Evolutionary conservation across 768 basidiomycete species (phyloP).

Genomic region (Strobilomyces confusus): DNA sequence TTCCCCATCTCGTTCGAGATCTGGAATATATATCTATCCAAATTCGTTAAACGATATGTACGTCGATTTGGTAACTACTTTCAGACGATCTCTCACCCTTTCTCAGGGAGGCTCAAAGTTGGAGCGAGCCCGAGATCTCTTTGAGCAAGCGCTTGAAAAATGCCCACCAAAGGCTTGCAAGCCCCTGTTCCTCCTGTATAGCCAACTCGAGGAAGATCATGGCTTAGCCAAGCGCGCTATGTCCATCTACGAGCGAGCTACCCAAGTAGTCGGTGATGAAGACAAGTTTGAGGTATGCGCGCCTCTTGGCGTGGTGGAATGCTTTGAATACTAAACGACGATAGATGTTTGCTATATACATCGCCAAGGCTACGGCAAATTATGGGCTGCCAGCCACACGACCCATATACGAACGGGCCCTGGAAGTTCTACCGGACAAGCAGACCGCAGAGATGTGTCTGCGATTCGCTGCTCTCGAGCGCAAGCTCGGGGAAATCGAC

Average conservation of each 20-base stretch:
- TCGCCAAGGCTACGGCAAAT: conserved; percentile 93
- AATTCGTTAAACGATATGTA: conserved; percentile 96
- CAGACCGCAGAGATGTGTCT: conserved; percentile 98
- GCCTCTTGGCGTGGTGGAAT: neutral
- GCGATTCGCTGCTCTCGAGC: conserved; percentile 91
- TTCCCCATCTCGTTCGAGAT: conserved; percentile 98
- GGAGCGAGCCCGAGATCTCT: conserved; percentile 94
- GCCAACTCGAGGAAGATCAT: conserved; percentile 91
- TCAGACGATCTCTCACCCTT: neutral
- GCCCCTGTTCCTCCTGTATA: conserved; percentile 92
- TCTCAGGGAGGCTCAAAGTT: conserved; percentile 85
- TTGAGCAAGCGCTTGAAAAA: conserved; percentile 96
- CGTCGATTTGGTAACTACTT: conserved; percentile 29
- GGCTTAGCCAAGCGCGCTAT: conserved; percentile 95
- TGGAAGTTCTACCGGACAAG: conserved; percentile 88
- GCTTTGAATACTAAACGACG: conserved; percentile 4
- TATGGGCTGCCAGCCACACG: conserved; percentile 95
- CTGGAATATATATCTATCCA: conserved; percentile 98
- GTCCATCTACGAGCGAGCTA: conserved; percentile 92
- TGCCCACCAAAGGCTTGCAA: conserved; percentile 95
- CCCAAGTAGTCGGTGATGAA: conserved; percentile 76
- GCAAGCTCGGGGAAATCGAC: conserved; percentile 98
- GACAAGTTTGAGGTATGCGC: conserved; percentile 88
- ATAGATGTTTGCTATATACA: conserved; percentile 95
- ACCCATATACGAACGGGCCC: conserved; percentile 91